phyloP scores from a whole-genome alignment of 164 flowering plant species.

The Litsea cubeba region DNA sequence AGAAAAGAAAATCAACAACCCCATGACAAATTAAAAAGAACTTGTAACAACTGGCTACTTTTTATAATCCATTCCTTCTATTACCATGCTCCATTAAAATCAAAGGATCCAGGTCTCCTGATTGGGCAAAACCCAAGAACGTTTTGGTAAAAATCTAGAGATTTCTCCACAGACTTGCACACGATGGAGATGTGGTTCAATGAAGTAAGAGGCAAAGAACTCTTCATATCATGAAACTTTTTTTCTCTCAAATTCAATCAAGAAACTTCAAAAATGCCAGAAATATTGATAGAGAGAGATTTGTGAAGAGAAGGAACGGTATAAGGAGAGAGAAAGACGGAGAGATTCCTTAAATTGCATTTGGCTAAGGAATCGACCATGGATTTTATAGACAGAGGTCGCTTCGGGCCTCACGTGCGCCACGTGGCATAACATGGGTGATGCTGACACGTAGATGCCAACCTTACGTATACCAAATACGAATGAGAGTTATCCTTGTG shows the following conservation, averaged over 20 bases:
- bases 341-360: too few species aligned
- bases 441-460: background rate
- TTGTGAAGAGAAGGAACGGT: background rate
- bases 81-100: slow-evolving; percentile 73
- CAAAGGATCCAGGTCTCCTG: slow-evolving; percentile 72
- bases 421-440: background rate
- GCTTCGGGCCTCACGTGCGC: background rate
- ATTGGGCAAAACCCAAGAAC: slow-evolving; percentile 71
- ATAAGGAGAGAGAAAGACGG: background rate
- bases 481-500: background rate
- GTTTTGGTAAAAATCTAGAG: slow-evolving; percentile 54
- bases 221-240: slow-evolving; percentile 33
- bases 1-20: background rate
- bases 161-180: slow-evolving; percentile 58
- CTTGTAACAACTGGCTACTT: background rate
- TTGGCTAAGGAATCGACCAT: background rate
- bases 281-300: background rate
- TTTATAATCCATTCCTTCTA: too few species aligned
- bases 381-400: background rate
- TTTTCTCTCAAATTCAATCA: slow-evolving; percentile 1
- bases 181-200: slow-evolving; percentile 73
- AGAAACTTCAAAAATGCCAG: background rate
- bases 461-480: background rate
- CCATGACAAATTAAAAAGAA: background rate
- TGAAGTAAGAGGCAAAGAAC: slow-evolving; percentile 54